Conservation (phyloP, 2,329 filamentous ascomycete species). For the Cercospora sesami region DNA sequence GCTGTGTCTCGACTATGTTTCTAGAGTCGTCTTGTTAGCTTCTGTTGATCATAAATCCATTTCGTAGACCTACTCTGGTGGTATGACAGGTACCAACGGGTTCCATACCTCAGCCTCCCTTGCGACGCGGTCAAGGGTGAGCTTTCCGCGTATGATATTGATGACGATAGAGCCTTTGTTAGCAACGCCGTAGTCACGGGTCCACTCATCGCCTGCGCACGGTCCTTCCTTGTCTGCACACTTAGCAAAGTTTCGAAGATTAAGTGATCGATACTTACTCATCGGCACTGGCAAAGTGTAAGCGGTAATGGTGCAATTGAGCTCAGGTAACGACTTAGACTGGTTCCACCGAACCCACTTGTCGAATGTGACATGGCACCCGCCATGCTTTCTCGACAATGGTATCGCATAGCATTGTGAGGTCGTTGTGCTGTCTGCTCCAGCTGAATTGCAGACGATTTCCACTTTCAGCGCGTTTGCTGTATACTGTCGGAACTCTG, state of each 20-base stretch:
- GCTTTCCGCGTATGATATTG: background rate
- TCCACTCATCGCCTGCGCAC: background rate
- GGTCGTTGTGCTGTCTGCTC: background rate
- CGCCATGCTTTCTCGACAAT: background rate
- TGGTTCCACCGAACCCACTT: background rate
- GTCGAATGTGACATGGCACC: background rate
- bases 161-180: background rate
- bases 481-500: background rate
- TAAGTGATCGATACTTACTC: background rate
- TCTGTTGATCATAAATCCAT: background rate
- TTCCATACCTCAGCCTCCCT: background rate
- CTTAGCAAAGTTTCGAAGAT: background rate
- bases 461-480: background rate
- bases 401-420: background rate
- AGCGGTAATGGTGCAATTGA: background rate
- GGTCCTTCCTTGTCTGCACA: background rate
- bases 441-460: background rate
- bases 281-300: background rate
- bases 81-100: background rate
- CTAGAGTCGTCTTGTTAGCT: background rate
- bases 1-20: background rate
- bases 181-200: background rate
- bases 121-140: background rate
- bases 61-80: background rate
- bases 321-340: background rate